phyloP scores from a whole-genome alignment of 176 grass and related monocot species.

The Paspalum vaginatum region DNA sequence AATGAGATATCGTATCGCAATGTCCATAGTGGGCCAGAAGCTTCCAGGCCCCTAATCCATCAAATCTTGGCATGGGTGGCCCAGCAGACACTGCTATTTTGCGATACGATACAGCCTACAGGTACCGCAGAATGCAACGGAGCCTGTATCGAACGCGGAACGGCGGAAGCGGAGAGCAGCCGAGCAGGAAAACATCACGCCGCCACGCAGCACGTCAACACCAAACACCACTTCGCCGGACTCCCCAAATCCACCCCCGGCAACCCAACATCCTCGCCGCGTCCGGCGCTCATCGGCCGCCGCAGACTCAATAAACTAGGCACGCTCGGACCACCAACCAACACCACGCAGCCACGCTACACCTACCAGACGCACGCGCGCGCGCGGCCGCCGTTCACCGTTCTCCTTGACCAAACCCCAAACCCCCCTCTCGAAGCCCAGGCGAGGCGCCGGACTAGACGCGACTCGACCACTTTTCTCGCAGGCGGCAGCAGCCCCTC shows the following conservation, averaged over 20 bases:
- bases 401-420: background rate
- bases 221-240: background rate
- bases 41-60: too few species aligned
- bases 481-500: constrained; percentile 18
- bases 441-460: constrained; percentile 23
- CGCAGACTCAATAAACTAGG: background rate
- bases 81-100: too few species aligned
- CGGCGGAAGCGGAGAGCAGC: too few species aligned
- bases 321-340: background rate
- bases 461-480: background rate
- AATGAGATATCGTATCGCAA: too few species aligned
- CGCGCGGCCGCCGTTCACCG: background rate
- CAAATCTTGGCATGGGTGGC: too few species aligned
- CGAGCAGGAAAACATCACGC: background rate
- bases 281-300: background rate
- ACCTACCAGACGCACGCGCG: background rate
- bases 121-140: too few species aligned
- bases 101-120: too few species aligned
- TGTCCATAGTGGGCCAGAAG: too few species aligned
- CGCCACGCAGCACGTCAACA: background rate
- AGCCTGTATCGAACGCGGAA: too few species aligned
- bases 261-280: background rate
- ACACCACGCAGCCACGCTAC: background rate
- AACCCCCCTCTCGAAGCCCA: constrained; percentile 26
- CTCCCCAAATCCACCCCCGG: background rate